These are phyloP conservation scores for Piedraia hortae DNA, from an alignment of 2,329 filamentous ascomycete species.

Conservation along the genomic window DNA sequence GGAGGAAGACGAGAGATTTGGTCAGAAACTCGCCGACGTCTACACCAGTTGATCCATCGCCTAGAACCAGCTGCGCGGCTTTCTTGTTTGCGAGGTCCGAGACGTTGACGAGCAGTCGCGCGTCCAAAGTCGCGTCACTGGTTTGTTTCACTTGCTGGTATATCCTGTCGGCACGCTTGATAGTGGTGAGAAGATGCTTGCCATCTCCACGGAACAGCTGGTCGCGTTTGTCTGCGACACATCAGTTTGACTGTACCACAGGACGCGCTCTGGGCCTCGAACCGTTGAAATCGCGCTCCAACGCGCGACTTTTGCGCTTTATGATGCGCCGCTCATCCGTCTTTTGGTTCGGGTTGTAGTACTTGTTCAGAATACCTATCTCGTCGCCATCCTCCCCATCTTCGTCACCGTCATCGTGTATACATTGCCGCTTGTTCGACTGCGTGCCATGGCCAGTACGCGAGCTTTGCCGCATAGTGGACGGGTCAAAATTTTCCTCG, in stretches of 20 bases:
- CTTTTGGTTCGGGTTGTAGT: slow-evolving; percentile 64
- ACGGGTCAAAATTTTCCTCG: slow-evolving; percentile 18
- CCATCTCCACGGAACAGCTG: slow-evolving; percentile 39
- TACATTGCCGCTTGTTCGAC: too few relatives aligned
- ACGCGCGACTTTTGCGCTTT: slow-evolving; percentile 39
- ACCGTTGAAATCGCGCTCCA: slow-evolving; percentile 35
- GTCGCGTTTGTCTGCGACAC: slow-evolving; percentile 34
- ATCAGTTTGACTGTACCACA: neutral
- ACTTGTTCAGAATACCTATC: slow-evolving; percentile 13
- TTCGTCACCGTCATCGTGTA: slow-evolving; percentile 5
- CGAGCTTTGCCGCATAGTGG: too few relatives aligned
- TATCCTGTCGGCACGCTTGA: slow-evolving; percentile 25
- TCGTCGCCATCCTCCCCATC: slow-evolving; percentile 10
- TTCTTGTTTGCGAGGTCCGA: slow-evolving; percentile 61
- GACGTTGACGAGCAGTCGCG: slow-evolving; percentile 53
- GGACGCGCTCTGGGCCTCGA: slow-evolving; percentile 3
- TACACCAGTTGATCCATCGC: slow-evolving; percentile 44
- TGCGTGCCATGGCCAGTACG: too few relatives aligned
- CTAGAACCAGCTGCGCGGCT: slow-evolving; percentile 44
- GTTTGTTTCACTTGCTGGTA: slow-evolving; percentile 49
- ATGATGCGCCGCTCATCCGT: slow-evolving; percentile 43
- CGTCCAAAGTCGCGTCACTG: slow-evolving; percentile 70
- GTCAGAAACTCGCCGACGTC: slow-evolving; percentile 81
- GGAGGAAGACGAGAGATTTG: slow-evolving; percentile 76
- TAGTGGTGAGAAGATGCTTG: slow-evolving; percentile 18